Conservation (phyloP, 2,329 filamentous ascomycete genomes). For the Colletotrichum sp. region DNA sequence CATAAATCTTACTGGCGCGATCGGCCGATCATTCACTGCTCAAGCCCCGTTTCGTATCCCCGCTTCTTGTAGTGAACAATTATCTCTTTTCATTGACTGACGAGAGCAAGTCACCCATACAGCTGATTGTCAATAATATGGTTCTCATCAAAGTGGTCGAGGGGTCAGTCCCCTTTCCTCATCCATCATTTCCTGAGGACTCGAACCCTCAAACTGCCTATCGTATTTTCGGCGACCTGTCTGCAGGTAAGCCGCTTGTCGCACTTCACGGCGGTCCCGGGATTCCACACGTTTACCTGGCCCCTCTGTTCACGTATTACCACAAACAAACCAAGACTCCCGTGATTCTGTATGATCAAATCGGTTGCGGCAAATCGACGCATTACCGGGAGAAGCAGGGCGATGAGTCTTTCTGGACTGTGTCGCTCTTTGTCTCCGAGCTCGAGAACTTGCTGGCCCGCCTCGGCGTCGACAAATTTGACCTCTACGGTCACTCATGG, state of each 20-base stretch:
- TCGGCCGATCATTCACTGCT: neutral
- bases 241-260: neutral
- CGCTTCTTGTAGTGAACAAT: neutral
- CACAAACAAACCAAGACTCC: slow-evolving; percentile 29
- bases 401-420: slow-evolving; percentile 48
- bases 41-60: neutral
- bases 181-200: neutral
- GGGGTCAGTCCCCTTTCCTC: neutral
- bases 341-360: slow-evolving; percentile 59
- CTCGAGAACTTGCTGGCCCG: slow-evolving; percentile 51
- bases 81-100: neutral
- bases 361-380: slow-evolving; percentile 55
- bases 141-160: neutral
- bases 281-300: neutral
- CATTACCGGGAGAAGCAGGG: slow-evolving; percentile 49
- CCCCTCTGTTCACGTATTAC: neutral
- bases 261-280: neutral
- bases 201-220: neutral
- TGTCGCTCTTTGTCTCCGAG: slow-evolving; percentile 52
- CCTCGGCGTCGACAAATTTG: slow-evolving; percentile 44
- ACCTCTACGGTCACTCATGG: slow-evolving; percentile 57
- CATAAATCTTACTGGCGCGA: neutral
- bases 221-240: neutral
- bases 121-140: neutral
- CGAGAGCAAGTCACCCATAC: neutral